Conservation (phyloP, 352 stramenopile genomes). For the Globisporangium middletonii region DNA sequence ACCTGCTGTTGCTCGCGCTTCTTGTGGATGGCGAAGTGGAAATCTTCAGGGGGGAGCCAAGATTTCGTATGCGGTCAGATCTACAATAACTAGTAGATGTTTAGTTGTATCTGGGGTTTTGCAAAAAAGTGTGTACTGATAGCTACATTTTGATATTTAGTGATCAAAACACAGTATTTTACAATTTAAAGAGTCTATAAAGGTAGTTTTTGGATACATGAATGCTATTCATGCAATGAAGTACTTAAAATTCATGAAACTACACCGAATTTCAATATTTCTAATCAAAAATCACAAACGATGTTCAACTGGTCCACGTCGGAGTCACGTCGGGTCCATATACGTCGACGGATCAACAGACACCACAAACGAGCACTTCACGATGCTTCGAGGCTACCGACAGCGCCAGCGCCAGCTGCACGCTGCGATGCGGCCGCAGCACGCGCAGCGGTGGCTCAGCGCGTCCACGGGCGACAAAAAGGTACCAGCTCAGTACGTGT, state of each 20-base stretch:
- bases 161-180: neutral
- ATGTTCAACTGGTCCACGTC: too few species aligned
- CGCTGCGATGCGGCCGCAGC: constrained; percentile 1
- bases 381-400: neutral
- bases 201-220: neutral
- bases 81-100: neutral
- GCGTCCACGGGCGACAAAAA: neutral
- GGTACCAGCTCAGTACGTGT: neutral
- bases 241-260: too few species aligned
- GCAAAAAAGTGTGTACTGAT: too few species aligned
- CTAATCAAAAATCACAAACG: too few species aligned
- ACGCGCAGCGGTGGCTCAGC: neutral
- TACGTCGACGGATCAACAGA: neutral
- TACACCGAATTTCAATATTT: too few species aligned
- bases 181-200: too few species aligned
- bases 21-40: neutral
- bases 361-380: neutral
- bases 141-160: neutral
- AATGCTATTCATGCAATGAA: neutral
- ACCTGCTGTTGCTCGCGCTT: neutral
- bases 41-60: neutral
- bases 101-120: neutral
- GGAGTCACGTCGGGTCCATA: neutral
- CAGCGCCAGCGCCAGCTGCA: neutral
- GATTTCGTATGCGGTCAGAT: neutral